Conservation (phyloP, 805 yeast genomes). For the Kuraishia borneana region DNA sequence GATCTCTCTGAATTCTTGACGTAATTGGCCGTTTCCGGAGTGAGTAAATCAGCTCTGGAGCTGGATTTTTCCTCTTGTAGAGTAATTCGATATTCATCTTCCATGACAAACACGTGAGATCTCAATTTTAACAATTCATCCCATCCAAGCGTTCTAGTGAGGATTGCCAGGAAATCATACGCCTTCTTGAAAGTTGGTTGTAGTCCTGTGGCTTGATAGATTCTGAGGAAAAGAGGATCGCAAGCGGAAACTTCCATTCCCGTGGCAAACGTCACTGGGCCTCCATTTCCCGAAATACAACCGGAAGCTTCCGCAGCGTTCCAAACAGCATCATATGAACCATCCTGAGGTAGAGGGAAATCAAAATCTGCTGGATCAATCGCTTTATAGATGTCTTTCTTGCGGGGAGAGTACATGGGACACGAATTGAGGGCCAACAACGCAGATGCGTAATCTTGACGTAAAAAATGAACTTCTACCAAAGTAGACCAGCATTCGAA, state of each 20-base stretch:
- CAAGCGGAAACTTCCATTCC: conserved; percentile 24
- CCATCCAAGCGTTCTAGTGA: conserved; percentile 75
- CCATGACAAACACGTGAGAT: conserved; percentile 72
- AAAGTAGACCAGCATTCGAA: conserved; percentile 63
- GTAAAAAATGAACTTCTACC: conserved; percentile 46
- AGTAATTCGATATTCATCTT: conserved; percentile 38
- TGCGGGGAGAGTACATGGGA: conserved; percentile 49
- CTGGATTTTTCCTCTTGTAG: neutral
- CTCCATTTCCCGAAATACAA: conserved; percentile 20
- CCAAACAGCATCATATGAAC: conserved; percentile 41
- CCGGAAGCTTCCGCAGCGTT: conserved; percentile 19
- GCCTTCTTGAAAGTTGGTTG: conserved; percentile 46
- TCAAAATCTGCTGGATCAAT: conserved; percentile 30
- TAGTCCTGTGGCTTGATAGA: conserved; percentile 36
- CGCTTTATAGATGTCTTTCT: conserved; percentile 32
- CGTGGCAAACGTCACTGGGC: conserved; percentile 20
- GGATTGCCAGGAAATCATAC: conserved; percentile 59
- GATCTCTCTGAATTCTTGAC: conserved; percentile 3
- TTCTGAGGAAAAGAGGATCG: conserved; percentile 35
- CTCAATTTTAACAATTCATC: conserved; percentile 56
- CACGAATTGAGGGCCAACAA: conserved; percentile 60
- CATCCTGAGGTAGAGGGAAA: conserved; percentile 43
- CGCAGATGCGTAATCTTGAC: conserved; percentile 46
- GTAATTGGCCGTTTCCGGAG: conserved; percentile 5
- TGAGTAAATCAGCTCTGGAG: neutral